Evolutionary conservation across 2,329 filamentous ascomycete genomes (phyloP).

Genomic region (Aspergillaceae sp.): DNA sequence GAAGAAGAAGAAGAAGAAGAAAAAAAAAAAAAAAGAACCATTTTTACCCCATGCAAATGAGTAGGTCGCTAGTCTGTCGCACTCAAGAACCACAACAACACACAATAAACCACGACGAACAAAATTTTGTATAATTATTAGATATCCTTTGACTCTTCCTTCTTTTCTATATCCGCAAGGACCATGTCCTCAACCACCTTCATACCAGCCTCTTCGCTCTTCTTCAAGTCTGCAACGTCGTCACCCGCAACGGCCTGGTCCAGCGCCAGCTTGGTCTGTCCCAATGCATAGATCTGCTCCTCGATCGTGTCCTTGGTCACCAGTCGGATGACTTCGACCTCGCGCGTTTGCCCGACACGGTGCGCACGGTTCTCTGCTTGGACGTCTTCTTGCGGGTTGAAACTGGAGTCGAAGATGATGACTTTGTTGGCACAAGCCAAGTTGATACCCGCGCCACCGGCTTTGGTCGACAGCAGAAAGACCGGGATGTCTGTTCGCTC

Average conservation of each 20-base stretch:
- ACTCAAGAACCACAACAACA: background rate
- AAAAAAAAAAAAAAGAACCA: no score
- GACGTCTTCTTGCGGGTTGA: constrained; percentile 97
- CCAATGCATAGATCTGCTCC: constrained; percentile 84
- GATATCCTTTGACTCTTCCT: constrained; percentile 4
- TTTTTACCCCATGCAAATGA: background rate
- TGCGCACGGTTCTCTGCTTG: constrained; percentile 97
- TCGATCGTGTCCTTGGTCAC: constrained; percentile 78
- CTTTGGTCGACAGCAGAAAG: constrained; percentile 87
- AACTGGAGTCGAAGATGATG: constrained; percentile 92
- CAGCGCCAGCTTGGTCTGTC: constrained; percentile 84
- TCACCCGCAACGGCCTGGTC: constrained; percentile 64
- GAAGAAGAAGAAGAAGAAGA: background rate
- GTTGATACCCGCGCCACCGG: constrained; percentile 95
- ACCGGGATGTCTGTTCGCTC: constrained; percentile 68
- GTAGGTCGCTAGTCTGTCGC: background rate
- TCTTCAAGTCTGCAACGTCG: constrained; percentile 43
- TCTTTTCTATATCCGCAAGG: constrained; percentile 30
- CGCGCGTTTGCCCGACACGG: constrained; percentile 79
- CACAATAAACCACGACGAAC: background rate
- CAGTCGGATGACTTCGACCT: constrained; percentile 82
- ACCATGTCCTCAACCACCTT: constrained; percentile 44
- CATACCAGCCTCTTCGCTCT: constrained; percentile 42
- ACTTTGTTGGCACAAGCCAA: constrained; percentile 94
- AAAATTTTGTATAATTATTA: background rate